phyloP scores from a whole-genome alignment of 768 basidiomycete species.

The Boletus patriciae region DNA sequence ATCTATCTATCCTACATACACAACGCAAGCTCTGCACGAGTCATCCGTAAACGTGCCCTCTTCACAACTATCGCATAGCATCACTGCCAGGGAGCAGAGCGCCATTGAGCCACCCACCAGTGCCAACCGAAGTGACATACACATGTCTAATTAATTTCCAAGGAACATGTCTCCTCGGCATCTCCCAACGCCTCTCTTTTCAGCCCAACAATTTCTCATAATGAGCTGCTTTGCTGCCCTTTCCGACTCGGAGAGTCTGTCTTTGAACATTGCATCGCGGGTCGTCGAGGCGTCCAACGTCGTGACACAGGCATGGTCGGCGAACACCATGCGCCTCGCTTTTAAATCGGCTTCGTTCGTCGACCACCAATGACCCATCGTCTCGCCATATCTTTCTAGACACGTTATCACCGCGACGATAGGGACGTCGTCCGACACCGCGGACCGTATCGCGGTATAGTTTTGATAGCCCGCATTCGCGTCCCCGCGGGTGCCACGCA shows the following conservation, averaged over 20 bases:
- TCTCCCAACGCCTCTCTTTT: slow-evolving; percentile 23
- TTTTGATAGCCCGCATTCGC: slow-evolving; percentile 32
- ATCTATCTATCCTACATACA: slow-evolving; percentile 19
- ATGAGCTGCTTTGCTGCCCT: slow-evolving; percentile 24
- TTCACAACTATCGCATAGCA: neutral
- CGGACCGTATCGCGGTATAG: slow-evolving; percentile 27
- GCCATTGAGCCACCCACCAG: slow-evolving; percentile 4
- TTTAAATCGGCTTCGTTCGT: slow-evolving; percentile 36
- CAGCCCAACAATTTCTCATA: slow-evolving; percentile 29
- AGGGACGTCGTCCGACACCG: slow-evolving; percentile 32
- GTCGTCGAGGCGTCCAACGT: slow-evolving; percentile 25
- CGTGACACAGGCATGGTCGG: slow-evolving; percentile 42
- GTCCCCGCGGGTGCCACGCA: slow-evolving; percentile 30
- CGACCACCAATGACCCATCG: slow-evolving; percentile 43
- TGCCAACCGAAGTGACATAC: slow-evolving; percentile 17
- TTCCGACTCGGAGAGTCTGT: slow-evolving; percentile 25
- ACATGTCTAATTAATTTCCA: slow-evolving; percentile 28
- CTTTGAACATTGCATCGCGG: slow-evolving; percentile 21
- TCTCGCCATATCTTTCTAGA: slow-evolving; percentile 30
- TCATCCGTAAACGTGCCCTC: neutral
- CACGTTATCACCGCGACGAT: slow-evolving; percentile 34
- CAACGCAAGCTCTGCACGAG: slow-evolving; percentile 3
- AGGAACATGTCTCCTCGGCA: slow-evolving; percentile 28
- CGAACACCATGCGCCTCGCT: slow-evolving; percentile 36
- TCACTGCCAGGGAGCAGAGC: neutral